Base-by-base conservation (phyloP, 1,139 yeast genomes). In the Blastobotrys ciferrii region DNA sequence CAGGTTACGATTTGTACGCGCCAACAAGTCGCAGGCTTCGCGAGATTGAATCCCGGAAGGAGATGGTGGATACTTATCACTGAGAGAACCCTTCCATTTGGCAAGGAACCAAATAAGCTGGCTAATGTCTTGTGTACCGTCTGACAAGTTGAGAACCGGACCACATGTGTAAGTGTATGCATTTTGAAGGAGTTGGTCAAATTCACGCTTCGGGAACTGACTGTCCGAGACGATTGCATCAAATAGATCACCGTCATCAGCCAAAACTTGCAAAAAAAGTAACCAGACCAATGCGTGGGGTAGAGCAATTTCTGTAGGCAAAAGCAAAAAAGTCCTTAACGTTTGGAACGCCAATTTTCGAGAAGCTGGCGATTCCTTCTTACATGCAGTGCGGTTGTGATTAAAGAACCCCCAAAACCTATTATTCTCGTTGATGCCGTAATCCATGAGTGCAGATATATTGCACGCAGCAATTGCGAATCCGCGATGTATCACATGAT, bases 391-490 rank as follows among this genome's bases (percentile, higher is more conserved):
- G 32, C 20, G 20, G 20, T 18, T 19, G 5, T 20, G 45, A 23
- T 36, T 36, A 15, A 55, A 53, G 25, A 35, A 46, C 30, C 33
- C 37, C 12, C 38, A 13, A 7, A 50, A 23, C 4, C 51, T 40
- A 44, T 53, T 51, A 15, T 46, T 42, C 11, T 44, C 32, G n/a
- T 17, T n/a, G 14, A 49, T 45, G 2, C 65, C 66, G 42, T 61
- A 58, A 7, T 53, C 57, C 19, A 62, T 47, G n/a, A 62, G 31
- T 3, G 64, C 59, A 6, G 62, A 46, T 41, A 61, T 60, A 41
- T 62, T 61, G 44, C 63, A 60, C 18, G 56, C 53, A 2, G 65
- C 65, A 7, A 60, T 36, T 14, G 52, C 51, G 7, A 62, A 57
- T 1, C 62, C 62, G 13, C 59, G 51, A 18, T 46, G 45, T n/a